Evolutionary conservation across 768 basidiomycete species (phyloP), one percentile per base, ranked within the genome.

Genomic region (Tylopilus cervinicoccineus): DNA sequence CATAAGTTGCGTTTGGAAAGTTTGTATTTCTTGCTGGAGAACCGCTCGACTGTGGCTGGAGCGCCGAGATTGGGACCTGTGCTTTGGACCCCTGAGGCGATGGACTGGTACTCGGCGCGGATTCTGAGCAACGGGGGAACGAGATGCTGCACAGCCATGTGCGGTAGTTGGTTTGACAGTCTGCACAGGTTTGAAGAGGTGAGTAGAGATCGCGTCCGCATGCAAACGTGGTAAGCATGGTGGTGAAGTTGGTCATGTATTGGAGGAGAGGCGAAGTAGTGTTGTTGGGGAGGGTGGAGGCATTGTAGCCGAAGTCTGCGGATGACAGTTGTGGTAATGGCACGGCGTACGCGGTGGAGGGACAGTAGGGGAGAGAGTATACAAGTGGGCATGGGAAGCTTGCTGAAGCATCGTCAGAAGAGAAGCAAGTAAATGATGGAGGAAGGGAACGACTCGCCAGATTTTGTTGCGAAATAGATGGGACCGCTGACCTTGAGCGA

Each of bases 141-240:
- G 83, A 80, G 14, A 84, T 68, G 19, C 79, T 63, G 66, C 92
- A 94, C 28, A 88, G 76, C 89, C 89, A 94, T 28, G 70, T 72
- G 28, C 85, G 77, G 63, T 93, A 94, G 20, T 79, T 80, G 19
- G 65, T 65, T 53, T 84, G 78, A 58, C 91, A 93, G 62, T 88
- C 84, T 13, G 77, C 74, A 59, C 92, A 94, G 4, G 80, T 79
- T 23, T 87, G 79, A 19, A 92, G 65, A 0, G 86, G 85, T 6
- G 88, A 91, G 69, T 91, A 94, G 46, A 73, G 60, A 60, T 92
- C 89, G 24, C 87, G 77, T 16, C 88, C 87, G 61, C 92, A 93
- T 1, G 88, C 78, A 51, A 83, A 80, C 4, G 85, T 86, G 27
- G 77, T 75, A 9, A 94, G 78, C 17, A 80, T 76, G 1, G 76